Evolutionary conservation across 768 basidiomycete genomes (phyloP), one percentile per base, ranked within the genome.

Genomic region (Phylloporus scabripes): DNA sequence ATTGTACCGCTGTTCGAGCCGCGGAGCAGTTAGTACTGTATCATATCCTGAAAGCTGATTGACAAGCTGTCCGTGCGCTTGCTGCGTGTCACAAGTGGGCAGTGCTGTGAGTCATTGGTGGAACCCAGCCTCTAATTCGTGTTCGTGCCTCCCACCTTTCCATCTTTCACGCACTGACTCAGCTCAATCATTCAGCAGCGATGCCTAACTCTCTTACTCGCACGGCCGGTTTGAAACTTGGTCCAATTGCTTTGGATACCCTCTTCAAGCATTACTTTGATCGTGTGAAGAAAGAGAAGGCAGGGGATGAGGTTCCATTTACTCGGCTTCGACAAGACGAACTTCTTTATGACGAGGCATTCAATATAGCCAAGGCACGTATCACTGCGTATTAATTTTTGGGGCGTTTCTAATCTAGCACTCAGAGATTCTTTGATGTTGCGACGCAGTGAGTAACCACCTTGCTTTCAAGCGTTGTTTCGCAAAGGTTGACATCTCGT

Each of bases 231-330:
- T 65, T 87, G 51, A 76, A 73, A 59, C 70, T 86, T n/a, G 87
- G 83, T 0, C 87, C 87, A 4, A 64, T 88, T 46, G 73, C 88
- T 29, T 61, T 90, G 18, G 85, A 83, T 56, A 89, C 86, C 1
- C 74, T 92, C n/a, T 74, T 92, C 60, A 87, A 85, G 63, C 91
- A 93, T 62, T 94, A 91, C 65, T 79, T 93, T 42, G 83, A 85
- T 38, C 77, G 81, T 12, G 64, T 80, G 42, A 80, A 72, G 66
- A 71, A 69, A 20, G 73, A 76, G 49, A 58, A 42, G 21, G 57
- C 58, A 9, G 66, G 70, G 33, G 66, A 72, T 17, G 67, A 65
- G 42, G 70, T 71, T 17, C 68, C 74, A 3, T 69, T 67, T 39
- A 77, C 76, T 12, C 70, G 72, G 32, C 69, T 88, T 48, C 73